Conservation (phyloP, 768 basidiomycete genomes). For the Naganishia vishniacii region DNA sequence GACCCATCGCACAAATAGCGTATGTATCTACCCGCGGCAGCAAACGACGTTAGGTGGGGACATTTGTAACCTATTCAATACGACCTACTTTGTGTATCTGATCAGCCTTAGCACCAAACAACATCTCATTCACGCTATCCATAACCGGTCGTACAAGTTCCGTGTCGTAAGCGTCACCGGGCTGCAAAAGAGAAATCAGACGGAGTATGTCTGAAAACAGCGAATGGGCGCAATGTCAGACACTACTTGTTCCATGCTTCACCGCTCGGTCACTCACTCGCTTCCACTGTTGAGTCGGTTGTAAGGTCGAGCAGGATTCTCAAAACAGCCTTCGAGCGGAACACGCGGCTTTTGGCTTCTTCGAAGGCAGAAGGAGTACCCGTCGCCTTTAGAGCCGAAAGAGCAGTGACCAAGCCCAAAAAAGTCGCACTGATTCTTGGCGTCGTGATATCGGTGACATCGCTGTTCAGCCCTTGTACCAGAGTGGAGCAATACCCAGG, state of each 20-base stretch:
- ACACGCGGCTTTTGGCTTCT: not conserved
- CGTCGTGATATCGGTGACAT: not conserved
- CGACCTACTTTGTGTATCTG: not conserved
- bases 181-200: not conserved
- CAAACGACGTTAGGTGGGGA: not conserved
- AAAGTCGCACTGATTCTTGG: not conserved
- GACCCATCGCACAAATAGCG: constrained; percentile 1
- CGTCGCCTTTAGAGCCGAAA: not conserved
- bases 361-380: not conserved
- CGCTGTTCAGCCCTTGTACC: not conserved
- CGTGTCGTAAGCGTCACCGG: not conserved
- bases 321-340: not conserved
- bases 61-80: too few relatives aligned
- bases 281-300: not conserved
- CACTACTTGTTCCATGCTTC: too few relatives aligned
- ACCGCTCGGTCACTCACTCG: too few relatives aligned
- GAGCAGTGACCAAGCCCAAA: not conserved
- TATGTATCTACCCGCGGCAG: not conserved
- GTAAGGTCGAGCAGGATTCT: not conserved
- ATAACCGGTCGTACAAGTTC: not conserved
- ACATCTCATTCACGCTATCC: not conserved
- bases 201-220: not conserved
- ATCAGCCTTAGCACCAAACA: not conserved
- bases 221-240: not conserved
- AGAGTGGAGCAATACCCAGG: constrained; percentile 5